phyloP scores from a whole-genome alignment of 2,329 filamentous ascomycete genomes.

The Macrophomina tecta region DNA sequence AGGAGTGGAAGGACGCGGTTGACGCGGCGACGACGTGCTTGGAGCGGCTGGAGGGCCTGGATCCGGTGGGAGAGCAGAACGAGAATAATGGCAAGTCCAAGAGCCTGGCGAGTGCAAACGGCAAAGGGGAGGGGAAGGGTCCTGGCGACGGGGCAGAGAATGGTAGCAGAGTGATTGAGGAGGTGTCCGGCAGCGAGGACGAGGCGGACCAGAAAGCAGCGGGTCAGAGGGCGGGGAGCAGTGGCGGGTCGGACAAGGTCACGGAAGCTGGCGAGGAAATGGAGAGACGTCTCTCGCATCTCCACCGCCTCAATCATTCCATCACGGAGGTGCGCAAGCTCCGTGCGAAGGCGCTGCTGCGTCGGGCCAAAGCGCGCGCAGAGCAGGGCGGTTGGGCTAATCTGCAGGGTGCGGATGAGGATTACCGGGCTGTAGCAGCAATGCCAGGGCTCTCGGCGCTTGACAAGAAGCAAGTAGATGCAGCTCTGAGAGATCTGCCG shows the following conservation, averaged over 20 bases:
- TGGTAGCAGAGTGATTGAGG: constrained; percentile 40
- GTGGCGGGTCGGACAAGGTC: constrained; percentile 46
- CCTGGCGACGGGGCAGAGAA: constrained; percentile 44
- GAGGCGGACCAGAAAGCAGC: constrained; percentile 46
- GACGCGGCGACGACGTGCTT: constrained; percentile 75
- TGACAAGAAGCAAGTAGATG: constrained; percentile 71
- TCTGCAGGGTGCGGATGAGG: constrained; percentile 77
- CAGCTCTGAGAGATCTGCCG: constrained; percentile 71
- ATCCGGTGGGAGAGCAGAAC: constrained; percentile 46
- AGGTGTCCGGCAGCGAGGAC: constrained; percentile 52
- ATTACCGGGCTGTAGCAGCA: constrained; percentile 72
- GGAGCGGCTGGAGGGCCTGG: constrained; percentile 71
- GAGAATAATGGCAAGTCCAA: constrained; percentile 31
- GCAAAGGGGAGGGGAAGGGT: constrained; percentile 31
- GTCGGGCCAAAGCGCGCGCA: constrained; percentile 74
- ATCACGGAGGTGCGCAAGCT: constrained; percentile 74
- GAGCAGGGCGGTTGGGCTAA: constrained; percentile 79
- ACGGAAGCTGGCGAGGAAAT: constrained; percentile 61
- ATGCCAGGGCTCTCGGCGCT: constrained; percentile 66
- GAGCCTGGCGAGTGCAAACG: constrained; percentile 29
- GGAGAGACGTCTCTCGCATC: constrained; percentile 38
- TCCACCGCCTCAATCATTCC: constrained; percentile 35
- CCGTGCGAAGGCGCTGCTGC: constrained; percentile 80
- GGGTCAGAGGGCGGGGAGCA: not conserved
- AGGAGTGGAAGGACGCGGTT: constrained; percentile 84